Evolutionary conservation across 2,329 filamentous ascomycete genomes (phyloP).

Genomic region (Thermoascus crustaceus): DNA sequence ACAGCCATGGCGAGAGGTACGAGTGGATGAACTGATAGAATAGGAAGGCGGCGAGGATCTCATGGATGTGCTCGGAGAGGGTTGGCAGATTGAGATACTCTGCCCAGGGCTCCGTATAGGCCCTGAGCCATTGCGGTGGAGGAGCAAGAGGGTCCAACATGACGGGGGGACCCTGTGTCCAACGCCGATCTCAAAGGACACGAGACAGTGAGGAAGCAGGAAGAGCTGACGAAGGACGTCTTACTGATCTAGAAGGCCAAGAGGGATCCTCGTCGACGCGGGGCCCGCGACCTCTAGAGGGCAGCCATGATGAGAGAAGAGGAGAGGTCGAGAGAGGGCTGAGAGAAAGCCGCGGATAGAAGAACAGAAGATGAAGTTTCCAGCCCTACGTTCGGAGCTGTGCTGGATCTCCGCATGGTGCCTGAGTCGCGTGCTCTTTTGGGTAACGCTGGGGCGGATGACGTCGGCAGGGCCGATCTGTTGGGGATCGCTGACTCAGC

Average conservation of each 20-base stretch:
- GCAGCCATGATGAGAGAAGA: neutral
- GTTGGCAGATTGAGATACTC: constrained; percentile 45
- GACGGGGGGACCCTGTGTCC: neutral
- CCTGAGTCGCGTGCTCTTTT: constrained; percentile 11
- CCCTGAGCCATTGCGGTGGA: constrained; percentile 45
- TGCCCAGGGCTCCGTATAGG: constrained; percentile 43
- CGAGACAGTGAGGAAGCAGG: neutral
- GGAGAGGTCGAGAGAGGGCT: no score
- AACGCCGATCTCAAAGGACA: neutral
- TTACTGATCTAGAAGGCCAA: no score
- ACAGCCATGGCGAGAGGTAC: constrained; percentile 48
- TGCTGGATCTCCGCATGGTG: constrained; percentile 10
- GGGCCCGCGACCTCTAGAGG: no score
- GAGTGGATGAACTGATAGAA: constrained; percentile 51
- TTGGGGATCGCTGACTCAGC: constrained; percentile 11
- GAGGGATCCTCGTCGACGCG: no score
- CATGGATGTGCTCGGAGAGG: constrained; percentile 54
- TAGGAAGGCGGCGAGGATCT: constrained; percentile 48
- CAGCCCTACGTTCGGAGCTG: neutral
- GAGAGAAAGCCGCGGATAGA: no score
- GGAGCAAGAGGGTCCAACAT: constrained; percentile 41
- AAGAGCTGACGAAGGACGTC: no score
- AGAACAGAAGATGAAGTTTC: neutral
- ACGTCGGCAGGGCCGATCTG: constrained; percentile 3
- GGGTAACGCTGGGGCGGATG: constrained; percentile 4